Percentiles rank a stretch among this genome's conserved stretches.
Evolutionary conservation across 2,329 filamentous ascomycete species (phyloP).

Genomic region (Dryadomyces sulphureus): DNA sequence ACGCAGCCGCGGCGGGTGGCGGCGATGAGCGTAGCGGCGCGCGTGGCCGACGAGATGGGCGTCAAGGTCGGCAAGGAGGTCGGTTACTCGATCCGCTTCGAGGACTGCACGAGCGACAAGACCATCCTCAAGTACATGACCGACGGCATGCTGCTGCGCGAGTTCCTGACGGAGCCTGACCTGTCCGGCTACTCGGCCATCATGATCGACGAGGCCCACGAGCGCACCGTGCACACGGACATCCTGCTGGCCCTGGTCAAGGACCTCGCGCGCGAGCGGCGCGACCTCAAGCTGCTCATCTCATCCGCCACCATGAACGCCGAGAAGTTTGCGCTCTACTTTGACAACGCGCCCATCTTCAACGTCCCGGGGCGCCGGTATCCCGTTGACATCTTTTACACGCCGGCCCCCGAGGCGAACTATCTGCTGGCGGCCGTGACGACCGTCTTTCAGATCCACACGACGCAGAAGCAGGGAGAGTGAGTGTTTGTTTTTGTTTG

Average conservation of each 20-base stretch:
- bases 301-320: constrained; percentile 92
- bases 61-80: constrained; percentile 84
- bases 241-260: constrained; percentile 80
- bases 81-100: constrained; percentile 89
- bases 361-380: constrained; percentile 84
- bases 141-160: constrained; percentile 83
- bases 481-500: no score
- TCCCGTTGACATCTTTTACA: constrained; percentile 85
- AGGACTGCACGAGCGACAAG: constrained; percentile 82
- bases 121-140: constrained; percentile 94
- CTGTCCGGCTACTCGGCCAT: constrained; percentile 69
- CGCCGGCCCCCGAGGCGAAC: constrained; percentile 80
- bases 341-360: constrained; percentile 85
- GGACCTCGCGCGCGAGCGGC: constrained; percentile 68
- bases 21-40: constrained; percentile 92
- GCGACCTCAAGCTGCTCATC: constrained; percentile 80
- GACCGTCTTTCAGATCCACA: constrained; percentile 90
- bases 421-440: constrained; percentile 85
- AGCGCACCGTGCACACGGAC: constrained; percentile 81
- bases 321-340: constrained; percentile 80
- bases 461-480: constrained; percentile 70
- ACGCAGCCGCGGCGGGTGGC: constrained; percentile 92
- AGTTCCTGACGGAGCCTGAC: constrained; percentile 80
- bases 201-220: constrained; percentile 96
- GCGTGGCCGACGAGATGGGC: constrained; percentile 88